Percentiles rank a stretch among this genome's conserved stretches.
Conservation (phyloP, 345 rosid genomes). For the Linum usitatissimum region DNA sequence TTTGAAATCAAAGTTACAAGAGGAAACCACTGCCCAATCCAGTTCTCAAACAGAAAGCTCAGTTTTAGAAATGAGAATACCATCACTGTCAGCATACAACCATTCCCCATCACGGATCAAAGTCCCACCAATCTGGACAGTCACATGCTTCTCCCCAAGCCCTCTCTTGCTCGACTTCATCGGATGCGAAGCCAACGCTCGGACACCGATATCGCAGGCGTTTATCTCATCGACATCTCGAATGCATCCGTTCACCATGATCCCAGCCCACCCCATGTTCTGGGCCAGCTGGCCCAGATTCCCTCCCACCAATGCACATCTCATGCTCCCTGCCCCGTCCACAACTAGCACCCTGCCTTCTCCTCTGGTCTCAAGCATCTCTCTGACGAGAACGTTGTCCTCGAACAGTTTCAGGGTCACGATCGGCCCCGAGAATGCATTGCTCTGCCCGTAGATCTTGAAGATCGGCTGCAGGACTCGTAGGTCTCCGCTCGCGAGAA, state of each 20-base stretch:
- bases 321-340: slow-evolving; percentile 85
- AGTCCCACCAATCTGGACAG: slow-evolving; percentile 49
- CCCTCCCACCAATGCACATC: slow-evolving; percentile 78
- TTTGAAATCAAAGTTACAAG: too few relatives aligned
- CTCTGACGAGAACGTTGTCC: slow-evolving; percentile 72
- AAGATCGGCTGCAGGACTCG: slow-evolving; percentile 59
- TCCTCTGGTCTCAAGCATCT: slow-evolving; percentile 61
- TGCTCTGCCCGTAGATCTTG: slow-evolving; percentile 60
- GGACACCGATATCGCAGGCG: slow-evolving; percentile 58
- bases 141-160: slow-evolving; percentile 57
- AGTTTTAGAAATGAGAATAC: slow-evolving; percentile 48
- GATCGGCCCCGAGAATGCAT: slow-evolving; percentile 60
- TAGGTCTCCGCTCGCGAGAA: slow-evolving; percentile 50
- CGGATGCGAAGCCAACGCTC: slow-evolving; percentile 76
- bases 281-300: slow-evolving; percentile 65
- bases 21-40: too few relatives aligned
- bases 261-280: slow-evolving; percentile 78
- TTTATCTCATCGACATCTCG: slow-evolving; percentile 82
- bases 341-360: slow-evolving; percentile 72
- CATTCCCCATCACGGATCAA: slow-evolving; percentile 64
- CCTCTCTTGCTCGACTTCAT: slow-evolving; percentile 69
- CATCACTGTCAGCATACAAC: slow-evolving; percentile 83
- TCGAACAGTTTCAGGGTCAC: slow-evolving; percentile 73
- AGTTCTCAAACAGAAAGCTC: slow-evolving; percentile 41
- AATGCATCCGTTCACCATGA: slow-evolving; percentile 68